These are phyloP conservation scores for Epichloe coenophiala DNA, from an alignment of 2,329 filamentous ascomycete genomes.

Conservation along the genomic window DNA sequence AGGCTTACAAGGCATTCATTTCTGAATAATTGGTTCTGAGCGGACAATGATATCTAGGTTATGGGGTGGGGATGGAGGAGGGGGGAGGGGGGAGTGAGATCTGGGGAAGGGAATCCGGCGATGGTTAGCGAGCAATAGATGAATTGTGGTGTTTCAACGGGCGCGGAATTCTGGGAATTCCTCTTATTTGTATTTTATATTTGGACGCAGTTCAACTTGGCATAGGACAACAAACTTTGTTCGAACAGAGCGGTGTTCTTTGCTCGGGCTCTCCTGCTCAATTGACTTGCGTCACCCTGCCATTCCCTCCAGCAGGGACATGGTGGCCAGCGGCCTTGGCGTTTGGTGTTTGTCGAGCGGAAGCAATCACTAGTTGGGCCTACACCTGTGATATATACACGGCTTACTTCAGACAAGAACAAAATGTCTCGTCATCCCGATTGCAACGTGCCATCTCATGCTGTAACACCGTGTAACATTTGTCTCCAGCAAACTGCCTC, in stretches of 20 bases:
- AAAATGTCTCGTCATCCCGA: neutral
- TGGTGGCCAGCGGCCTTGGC: neutral
- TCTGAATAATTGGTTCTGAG: conserved; percentile 5
- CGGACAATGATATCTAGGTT: too few species aligned
- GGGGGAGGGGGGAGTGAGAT: neutral
- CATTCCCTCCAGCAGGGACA: too few species aligned
- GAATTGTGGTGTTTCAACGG: neutral
- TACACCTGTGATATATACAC: neutral
- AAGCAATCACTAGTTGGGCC: neutral
- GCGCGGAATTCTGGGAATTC: neutral
- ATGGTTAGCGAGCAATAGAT: neutral
- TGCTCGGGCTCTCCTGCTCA: too few species aligned
- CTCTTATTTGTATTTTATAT: neutral
- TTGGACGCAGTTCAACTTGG: conserved; percentile 7
- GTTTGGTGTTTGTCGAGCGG: neutral
- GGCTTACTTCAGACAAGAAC: too few species aligned
- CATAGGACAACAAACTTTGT: neutral
- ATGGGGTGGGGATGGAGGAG: too few species aligned
- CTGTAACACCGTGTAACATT: neutral
- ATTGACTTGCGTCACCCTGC: too few species aligned
- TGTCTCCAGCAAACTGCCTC: neutral
- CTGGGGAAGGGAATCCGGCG: neutral
- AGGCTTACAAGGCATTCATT: conserved; percentile 67
- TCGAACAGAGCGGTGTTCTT: neutral
- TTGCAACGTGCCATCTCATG: neutral